Percentiles rank a stretch among this genome's conserved stretches.
These are phyloP conservation scores for Rubroboletus satanas DNA, from an alignment of 768 basidiomycete species.

Conservation along the genomic window DNA sequence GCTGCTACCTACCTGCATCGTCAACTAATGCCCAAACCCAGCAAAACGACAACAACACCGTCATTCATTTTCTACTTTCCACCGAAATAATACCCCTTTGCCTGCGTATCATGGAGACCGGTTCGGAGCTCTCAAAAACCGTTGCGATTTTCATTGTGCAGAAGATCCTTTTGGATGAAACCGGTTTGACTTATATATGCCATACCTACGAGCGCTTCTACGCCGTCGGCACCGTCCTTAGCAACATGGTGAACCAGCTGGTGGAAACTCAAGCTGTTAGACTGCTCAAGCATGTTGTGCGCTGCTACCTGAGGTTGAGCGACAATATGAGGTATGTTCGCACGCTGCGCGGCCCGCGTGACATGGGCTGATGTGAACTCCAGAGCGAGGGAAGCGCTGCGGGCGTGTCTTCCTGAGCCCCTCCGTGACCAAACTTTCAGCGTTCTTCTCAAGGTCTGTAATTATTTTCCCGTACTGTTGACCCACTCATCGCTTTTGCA, in stretches of 20 bases:
- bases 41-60: slow-evolving; percentile 99
- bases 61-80: slow-evolving; percentile 97
- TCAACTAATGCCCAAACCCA: slow-evolving; percentile 32
- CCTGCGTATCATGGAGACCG: slow-evolving; percentile 99
- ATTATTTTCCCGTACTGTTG: neutral
- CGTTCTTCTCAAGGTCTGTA: slow-evolving; percentile 76
- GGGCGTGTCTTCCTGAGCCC: slow-evolving; percentile 94
- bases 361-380: slow-evolving; percentile 9
- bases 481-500: slow-evolving; percentile 30
- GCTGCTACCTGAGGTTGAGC: slow-evolving; percentile 93
- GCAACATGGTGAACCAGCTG: slow-evolving; percentile 98
- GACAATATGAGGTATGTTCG: slow-evolving; percentile 84
- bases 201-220: slow-evolving; percentile 99
- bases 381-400: slow-evolving; percentile 92
- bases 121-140: slow-evolving; percentile 96
- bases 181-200: slow-evolving; percentile 96
- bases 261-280: slow-evolving; percentile 98
- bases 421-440: slow-evolving; percentile 92
- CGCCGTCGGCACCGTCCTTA: slow-evolving; percentile 95
- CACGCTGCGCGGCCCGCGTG: slow-evolving; percentile 5
- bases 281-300: slow-evolving; percentile 94
- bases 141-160: slow-evolving; percentile 99
- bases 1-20: neutral
- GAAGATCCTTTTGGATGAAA: slow-evolving; percentile 95
- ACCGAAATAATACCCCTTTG: slow-evolving; percentile 99